Conservation (phyloP, 2,329 filamentous ascomycete genomes). For the Trichophyton equinum region DNA sequence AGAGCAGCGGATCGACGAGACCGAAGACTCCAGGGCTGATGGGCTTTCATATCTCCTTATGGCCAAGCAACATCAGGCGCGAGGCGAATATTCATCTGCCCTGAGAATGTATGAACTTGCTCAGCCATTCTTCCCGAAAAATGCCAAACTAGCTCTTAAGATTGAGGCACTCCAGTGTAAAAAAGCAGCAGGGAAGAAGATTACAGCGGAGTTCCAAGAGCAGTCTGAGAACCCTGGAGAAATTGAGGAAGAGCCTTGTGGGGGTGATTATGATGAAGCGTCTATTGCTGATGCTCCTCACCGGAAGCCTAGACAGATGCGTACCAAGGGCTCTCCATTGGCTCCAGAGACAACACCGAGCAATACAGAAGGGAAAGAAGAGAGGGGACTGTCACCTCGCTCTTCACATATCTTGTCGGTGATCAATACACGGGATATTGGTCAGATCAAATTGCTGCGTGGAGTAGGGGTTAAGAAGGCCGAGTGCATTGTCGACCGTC, state of each 20-base stretch:
- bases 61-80: constrained; percentile 78
- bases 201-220: background rate
- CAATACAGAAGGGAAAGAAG: background rate
- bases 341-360: constrained; percentile 9
- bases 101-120: constrained; percentile 79
- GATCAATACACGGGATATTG: constrained; percentile 35
- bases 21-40: constrained; percentile 64
- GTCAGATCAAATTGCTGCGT: constrained; percentile 35
- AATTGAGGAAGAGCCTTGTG: background rate
- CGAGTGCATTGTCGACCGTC: constrained; percentile 36
- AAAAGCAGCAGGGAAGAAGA: background rate
- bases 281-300: background rate
- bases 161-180: constrained; percentile 29
- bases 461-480: constrained; percentile 38
- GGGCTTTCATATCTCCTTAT: constrained; percentile 78
- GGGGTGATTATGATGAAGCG: background rate
- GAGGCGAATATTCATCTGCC: constrained; percentile 64
- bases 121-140: constrained; percentile 71
- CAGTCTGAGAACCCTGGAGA: background rate
- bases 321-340: background rate
- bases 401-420: constrained; percentile 33
- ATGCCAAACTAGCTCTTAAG: constrained; percentile 56
- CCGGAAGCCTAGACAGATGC: background rate
- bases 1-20: constrained; percentile 70
- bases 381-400: constrained; percentile 24